Evolutionary conservation across 1,284 basidiomycete genomes (phyloP).

Genomic region (Dichomitus squalens): DNA sequence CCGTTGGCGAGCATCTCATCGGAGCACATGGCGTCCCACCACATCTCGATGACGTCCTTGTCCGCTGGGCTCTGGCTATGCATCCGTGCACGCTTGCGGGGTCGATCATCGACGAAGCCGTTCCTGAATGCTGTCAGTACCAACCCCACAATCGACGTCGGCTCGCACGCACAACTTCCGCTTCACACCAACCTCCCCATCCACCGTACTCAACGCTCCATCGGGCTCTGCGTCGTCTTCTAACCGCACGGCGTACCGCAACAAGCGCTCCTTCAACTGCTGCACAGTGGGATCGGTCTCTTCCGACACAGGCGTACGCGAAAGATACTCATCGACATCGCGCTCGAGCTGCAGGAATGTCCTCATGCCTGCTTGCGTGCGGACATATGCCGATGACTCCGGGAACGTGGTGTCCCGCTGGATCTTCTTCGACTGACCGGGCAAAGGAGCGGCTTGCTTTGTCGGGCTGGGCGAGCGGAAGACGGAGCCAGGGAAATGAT

Average conservation of each 20-base stretch:
- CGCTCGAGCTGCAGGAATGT: slow-evolving; percentile 59
- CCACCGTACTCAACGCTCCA: slow-evolving; percentile 38
- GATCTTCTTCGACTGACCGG: slow-evolving; percentile 22
- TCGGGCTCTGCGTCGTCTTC: slow-evolving; percentile 41
- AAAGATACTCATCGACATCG: slow-evolving; percentile 37
- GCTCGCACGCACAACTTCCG: slow-evolving; percentile 55
- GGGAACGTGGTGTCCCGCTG: slow-evolving; percentile 50
- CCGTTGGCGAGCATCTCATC: slow-evolving; percentile 65
- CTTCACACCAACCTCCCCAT: slow-evolving; percentile 56
- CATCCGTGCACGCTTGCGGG: slow-evolving; percentile 46
- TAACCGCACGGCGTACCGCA: slow-evolving; percentile 41
- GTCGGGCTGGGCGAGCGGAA: slow-evolving; percentile 34
- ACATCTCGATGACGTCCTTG: slow-evolving; percentile 54
- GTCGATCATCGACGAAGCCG: slow-evolving; percentile 38
- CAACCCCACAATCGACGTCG: background rate
- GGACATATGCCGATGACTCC: slow-evolving; percentile 72
- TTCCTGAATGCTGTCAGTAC: slow-evolving; percentile 35
- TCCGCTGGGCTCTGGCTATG: slow-evolving; percentile 22
- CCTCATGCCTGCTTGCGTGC: slow-evolving; percentile 80
- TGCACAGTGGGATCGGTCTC: slow-evolving; percentile 13
- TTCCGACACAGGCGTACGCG: slow-evolving; percentile 3
- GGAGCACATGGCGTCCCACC: slow-evolving; percentile 74
- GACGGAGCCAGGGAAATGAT: slow-evolving; percentile 23
- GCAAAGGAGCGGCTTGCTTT: slow-evolving; percentile 25
- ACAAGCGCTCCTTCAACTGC: slow-evolving; percentile 39